Conservation (phyloP, 495 filamentous ascomycete species). For the Penicillium canariense region DNA sequence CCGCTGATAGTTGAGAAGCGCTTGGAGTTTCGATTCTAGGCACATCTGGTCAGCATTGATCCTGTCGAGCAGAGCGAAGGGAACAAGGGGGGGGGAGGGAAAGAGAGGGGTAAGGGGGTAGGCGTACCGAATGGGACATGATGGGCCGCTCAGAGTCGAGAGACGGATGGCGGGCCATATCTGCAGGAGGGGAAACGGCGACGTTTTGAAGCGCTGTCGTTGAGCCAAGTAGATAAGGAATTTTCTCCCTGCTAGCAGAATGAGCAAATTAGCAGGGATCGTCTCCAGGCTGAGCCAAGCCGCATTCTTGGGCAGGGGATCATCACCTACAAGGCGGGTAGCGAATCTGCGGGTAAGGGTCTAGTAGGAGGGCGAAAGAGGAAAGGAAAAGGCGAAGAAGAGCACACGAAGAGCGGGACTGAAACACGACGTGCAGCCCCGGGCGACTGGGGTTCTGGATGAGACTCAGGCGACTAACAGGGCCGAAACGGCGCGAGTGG, state of each 20-base stretch:
- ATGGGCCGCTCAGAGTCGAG: constrained; percentile 74
- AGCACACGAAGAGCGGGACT: constrained; percentile 5
- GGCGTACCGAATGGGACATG: constrained; percentile 64
- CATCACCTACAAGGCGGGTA: neutral
- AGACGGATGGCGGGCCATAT: constrained; percentile 61
- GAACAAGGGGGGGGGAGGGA: neutral
- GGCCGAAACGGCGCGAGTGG: constrained; percentile 21
- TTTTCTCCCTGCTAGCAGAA: neutral
- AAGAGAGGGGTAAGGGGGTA: constrained; percentile 12
- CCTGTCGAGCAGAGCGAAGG: neutral
- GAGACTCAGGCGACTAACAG: constrained; percentile 20
- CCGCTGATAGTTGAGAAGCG: constrained; percentile 81
- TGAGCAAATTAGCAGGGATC: constrained; percentile 7
- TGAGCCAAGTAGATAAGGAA: neutral
- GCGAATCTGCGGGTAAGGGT: neutral
- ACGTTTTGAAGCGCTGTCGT: neutral
- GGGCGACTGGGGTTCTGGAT: constrained; percentile 8
- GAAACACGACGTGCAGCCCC: constrained; percentile 19
- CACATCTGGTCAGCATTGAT: constrained; percentile 5
- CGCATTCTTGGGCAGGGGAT: neutral
- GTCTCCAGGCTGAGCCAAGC: constrained; percentile 1
- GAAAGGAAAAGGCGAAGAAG: constrained; percentile 4
- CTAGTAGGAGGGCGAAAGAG: constrained; percentile 4
- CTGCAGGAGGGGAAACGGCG: neutral
- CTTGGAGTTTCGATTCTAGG: constrained; percentile 63